Percentiles rank a stretch among this genome's conserved stretches.
Conservation (phyloP, 257 asterid species). For the Nicotiana noctiflora region DNA sequence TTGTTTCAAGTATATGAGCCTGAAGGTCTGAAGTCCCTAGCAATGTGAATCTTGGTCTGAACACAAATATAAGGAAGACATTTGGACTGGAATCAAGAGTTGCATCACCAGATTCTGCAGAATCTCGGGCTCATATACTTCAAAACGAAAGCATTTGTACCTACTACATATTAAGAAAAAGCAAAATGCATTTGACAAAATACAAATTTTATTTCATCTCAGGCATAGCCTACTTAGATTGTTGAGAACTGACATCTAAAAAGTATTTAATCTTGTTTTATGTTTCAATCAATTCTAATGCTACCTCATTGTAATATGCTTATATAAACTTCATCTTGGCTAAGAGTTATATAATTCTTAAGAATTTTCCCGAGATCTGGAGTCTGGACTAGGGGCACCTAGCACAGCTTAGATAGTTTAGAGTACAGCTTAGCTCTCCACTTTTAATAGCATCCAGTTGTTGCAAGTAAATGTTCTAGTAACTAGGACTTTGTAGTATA, state of each 20-base stretch:
- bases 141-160: neutral
- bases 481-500: neutral
- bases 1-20: neutral
- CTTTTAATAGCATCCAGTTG: neutral
- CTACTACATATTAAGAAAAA: neutral
- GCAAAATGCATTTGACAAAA: neutral
- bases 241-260: neutral
- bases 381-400: neutral
- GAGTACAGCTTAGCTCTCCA: neutral
- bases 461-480: constrained; percentile 1
- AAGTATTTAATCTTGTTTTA: neutral
- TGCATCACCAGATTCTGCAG: neutral
- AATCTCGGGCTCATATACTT: neutral
- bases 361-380: neutral
- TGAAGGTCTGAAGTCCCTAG: neutral
- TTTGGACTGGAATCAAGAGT: neutral
- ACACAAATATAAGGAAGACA: neutral
- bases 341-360: neutral
- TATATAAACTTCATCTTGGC: neutral
- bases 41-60: neutral
- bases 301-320: neutral
- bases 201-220: neutral
- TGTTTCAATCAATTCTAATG: constrained; percentile 4
- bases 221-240: neutral
- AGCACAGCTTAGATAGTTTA: neutral